A percentile compares a stretch with the other conserved stretches of the same genome.
Evolutionary conservation across 1,284 basidiomycete species (phyloP).

Genomic region (Gymnopus androsaceus): DNA sequence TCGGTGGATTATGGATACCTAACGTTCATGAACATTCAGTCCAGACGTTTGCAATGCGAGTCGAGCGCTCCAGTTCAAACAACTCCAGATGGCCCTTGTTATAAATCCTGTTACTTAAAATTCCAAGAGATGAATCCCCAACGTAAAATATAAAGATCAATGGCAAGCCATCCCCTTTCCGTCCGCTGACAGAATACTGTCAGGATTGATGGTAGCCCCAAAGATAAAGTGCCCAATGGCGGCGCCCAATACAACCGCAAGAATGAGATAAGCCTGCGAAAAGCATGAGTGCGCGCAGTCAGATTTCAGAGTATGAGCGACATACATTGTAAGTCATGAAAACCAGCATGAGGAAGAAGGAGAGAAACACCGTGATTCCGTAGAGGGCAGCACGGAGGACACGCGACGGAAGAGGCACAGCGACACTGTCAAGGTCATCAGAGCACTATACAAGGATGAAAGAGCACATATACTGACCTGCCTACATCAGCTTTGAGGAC

Average conservation of each 20-base stretch:
- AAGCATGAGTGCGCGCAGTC: neutral
- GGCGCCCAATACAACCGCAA: conserved; percentile 72
- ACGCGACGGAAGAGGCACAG: conserved; percentile 53
- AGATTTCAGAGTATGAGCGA: conserved; percentile 14
- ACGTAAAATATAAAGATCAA: conserved; percentile 25
- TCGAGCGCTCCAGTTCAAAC: too few species aligned
- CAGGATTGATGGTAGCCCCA: conserved; percentile 57
- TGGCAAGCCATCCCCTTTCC: conserved; percentile 64
- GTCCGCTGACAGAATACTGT: conserved; percentile 50
- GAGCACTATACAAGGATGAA: neutral
- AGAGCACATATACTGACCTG: conserved; percentile 40
- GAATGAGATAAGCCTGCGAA: conserved; percentile 73
- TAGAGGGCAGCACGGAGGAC: conserved; percentile 64
- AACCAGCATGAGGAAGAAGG: conserved; percentile 86
- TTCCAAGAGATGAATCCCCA: neutral
- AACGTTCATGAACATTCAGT: too few species aligned
- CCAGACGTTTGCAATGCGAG: too few species aligned
- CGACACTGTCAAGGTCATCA: conserved; percentile 35
- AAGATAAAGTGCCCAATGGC: conserved; percentile 74
- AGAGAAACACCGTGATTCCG: conserved; percentile 66
- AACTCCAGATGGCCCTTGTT: too few species aligned
- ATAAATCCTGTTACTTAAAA: too few species aligned
- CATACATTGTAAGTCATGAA: conserved; percentile 87
- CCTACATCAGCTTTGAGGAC: conserved; percentile 33
- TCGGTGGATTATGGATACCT: too few species aligned